Conservation (phyloP, 192 early-diverging fungal genomes). For the Podila minutissima region DNA sequence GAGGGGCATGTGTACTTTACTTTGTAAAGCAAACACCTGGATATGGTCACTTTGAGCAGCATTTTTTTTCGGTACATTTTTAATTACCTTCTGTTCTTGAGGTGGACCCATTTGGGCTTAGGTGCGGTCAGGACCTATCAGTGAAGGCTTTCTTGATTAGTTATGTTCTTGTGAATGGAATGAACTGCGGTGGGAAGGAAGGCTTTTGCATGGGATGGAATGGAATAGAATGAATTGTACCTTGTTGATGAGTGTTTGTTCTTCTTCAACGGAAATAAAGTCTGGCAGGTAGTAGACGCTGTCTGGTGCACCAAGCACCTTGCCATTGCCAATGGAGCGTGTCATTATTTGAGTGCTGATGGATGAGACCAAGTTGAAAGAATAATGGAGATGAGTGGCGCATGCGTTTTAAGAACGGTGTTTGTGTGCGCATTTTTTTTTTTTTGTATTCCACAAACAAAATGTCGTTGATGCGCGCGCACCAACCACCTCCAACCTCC, state of each 20-base stretch:
- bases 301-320: slow-evolving; percentile 22
- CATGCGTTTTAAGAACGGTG: too few species aligned
- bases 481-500: too few species aligned
- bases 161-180: neutral
- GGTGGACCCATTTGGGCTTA: slow-evolving; percentile 60
- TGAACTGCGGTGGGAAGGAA: neutral
- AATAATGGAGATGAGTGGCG: too few species aligned
- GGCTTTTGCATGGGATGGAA: neutral
- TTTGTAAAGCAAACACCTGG: too few species aligned
- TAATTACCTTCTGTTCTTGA: slow-evolving; percentile 56
- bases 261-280: slow-evolving; percentile 48
- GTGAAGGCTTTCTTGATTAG: neutral
- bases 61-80: neutral
- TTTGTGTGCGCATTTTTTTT: too few species aligned
- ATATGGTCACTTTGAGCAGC: neutral
- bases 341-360: slow-evolving; percentile 6
- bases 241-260: slow-evolving; percentile 48
- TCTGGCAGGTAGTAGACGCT: slow-evolving; percentile 55
- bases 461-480: too few species aligned
- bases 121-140: slow-evolving; percentile 53
- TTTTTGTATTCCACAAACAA: too few species aligned
- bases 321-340: slow-evolving; percentile 2
- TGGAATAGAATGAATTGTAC: slow-evolving; percentile 5
- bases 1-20: too few species aligned
- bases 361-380: neutral